Evolutionary conservation across 495 filamentous ascomycete species (phyloP).

Genomic region (Cairneyella variabilis): DNA sequence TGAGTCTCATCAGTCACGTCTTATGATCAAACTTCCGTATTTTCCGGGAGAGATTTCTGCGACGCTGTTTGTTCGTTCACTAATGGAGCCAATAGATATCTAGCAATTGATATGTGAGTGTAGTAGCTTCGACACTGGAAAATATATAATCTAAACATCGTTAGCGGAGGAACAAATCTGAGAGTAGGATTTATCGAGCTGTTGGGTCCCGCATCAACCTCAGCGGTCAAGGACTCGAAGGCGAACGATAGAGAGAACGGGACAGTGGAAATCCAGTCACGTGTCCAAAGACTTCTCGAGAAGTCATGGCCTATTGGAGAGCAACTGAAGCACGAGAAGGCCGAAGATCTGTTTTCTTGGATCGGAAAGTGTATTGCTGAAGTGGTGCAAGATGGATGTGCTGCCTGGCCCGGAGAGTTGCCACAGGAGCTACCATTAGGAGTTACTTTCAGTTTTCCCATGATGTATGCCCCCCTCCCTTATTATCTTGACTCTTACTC

Average conservation of each 20-base stretch:
- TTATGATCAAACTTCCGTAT: no score
- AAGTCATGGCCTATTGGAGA: conserved; percentile 76
- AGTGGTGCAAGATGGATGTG: conserved; percentile 48
- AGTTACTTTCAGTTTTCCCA: conserved; percentile 84
- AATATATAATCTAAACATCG: conserved; percentile 2
- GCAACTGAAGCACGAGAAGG: conserved; percentile 71
- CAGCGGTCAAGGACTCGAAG: background rate
- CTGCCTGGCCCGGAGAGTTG: conserved; percentile 33
- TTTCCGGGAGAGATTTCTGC: no score
- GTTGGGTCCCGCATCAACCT: conserved; percentile 41
- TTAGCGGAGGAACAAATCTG: conserved; percentile 70
- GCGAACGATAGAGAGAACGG: conserved; percentile 17
- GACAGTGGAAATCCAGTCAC: conserved; percentile 36
- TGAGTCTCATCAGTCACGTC: background rate
- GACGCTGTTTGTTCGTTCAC: background rate
- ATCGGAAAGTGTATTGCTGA: conserved; percentile 73
- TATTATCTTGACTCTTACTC: background rate
- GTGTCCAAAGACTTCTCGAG: conserved; percentile 59
- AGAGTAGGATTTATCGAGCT: conserved; percentile 76
- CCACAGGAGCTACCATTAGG: conserved; percentile 65
- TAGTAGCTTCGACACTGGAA: background rate
- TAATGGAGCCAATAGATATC: conserved; percentile 45
- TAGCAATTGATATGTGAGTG: conserved; percentile 71
- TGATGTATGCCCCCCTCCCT: conserved; percentile 48
- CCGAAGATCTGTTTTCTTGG: conserved; percentile 74